These are phyloP conservation scores for Xanthoconium stramineum DNA, from an alignment of 768 basidiomycete genomes.

Conservation along the genomic window DNA sequence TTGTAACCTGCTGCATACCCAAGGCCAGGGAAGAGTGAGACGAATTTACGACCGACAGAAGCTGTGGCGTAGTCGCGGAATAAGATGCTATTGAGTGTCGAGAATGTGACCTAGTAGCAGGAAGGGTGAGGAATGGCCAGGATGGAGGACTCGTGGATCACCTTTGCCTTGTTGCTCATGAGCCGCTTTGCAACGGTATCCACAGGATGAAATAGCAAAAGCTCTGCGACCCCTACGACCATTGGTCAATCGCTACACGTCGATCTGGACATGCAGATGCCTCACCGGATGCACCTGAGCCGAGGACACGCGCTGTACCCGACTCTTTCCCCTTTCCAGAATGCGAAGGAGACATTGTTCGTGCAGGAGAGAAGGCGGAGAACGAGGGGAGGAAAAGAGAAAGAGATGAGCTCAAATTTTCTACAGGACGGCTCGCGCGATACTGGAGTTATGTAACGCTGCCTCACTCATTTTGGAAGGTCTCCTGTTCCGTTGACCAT, in stretches of 20 bases:
- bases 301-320: slow-evolving; percentile 83
- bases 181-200: slow-evolving; percentile 98
- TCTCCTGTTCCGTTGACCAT: no score
- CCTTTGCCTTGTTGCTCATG: slow-evolving; percentile 96
- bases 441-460: slow-evolving; percentile 25
- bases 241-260: neutral
- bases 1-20: slow-evolving; percentile 99
- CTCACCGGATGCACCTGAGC: slow-evolving; percentile 87
- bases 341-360: slow-evolving; percentile 46
- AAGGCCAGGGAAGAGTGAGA: slow-evolving; percentile 96
- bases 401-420: neutral
- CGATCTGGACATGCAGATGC: neutral
- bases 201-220: slow-evolving; percentile 92
- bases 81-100: slow-evolving; percentile 70
- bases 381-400: neutral
- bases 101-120: slow-evolving; percentile 56
- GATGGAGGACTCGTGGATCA: slow-evolving; percentile 15
- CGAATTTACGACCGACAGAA: slow-evolving; percentile 59
- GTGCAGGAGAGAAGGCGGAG: neutral
- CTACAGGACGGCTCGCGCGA: slow-evolving; percentile 2
- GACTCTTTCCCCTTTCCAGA: slow-evolving; percentile 69
- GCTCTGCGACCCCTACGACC: slow-evolving; percentile 81
- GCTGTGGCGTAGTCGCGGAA: slow-evolving; percentile 83
- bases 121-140: neutral
- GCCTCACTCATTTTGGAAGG: slow-evolving; percentile 8